phyloP scores from a whole-genome alignment of 345 rosid genomes.

The Aquilaria yunnanensis region DNA sequence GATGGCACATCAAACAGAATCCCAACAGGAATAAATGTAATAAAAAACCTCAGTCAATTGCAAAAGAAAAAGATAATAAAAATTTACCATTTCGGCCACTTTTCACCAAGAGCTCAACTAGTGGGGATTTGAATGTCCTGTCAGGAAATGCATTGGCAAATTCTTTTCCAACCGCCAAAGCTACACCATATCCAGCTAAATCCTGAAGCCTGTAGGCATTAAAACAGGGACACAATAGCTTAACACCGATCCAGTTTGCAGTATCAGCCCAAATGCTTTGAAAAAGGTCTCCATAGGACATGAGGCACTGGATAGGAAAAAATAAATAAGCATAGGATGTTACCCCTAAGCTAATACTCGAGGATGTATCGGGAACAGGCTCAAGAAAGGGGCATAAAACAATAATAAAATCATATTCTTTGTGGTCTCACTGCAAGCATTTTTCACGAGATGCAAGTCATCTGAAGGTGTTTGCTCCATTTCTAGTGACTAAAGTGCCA shows the following conservation, averaged over 20 bases:
- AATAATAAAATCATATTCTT: too few species aligned
- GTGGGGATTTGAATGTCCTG: conserved; percentile 53
- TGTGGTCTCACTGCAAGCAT: too few species aligned
- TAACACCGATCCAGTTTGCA: not conserved
- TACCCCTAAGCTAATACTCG: too few species aligned
- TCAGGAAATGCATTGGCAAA: conserved; percentile 57
- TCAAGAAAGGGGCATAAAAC: too few species aligned
- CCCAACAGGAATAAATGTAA: not conserved
- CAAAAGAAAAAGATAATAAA: conserved; percentile 5
- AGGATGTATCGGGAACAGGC: too few species aligned
- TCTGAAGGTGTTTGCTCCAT: too few species aligned
- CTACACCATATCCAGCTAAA: conserved; percentile 85
- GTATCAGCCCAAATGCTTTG: not conserved
- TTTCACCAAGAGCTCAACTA: conserved; percentile 63
- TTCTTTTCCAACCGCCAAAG: conserved; percentile 51
- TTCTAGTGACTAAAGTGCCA: too few species aligned
- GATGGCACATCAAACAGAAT: not conserved
- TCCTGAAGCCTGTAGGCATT: conserved; percentile 71
- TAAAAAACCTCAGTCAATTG: not conserved
- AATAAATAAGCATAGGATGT: too few species aligned
- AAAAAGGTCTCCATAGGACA: not conserved
- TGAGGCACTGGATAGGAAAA: too few species aligned
- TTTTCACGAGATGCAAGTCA: too few species aligned
- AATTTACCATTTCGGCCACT: conserved; percentile 73
- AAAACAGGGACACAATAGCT: conserved; percentile 12